These are phyloP conservation scores for Metroxylon sagu DNA, from an alignment of 176 grass and related monocot species.

Conservation along the genomic window DNA sequence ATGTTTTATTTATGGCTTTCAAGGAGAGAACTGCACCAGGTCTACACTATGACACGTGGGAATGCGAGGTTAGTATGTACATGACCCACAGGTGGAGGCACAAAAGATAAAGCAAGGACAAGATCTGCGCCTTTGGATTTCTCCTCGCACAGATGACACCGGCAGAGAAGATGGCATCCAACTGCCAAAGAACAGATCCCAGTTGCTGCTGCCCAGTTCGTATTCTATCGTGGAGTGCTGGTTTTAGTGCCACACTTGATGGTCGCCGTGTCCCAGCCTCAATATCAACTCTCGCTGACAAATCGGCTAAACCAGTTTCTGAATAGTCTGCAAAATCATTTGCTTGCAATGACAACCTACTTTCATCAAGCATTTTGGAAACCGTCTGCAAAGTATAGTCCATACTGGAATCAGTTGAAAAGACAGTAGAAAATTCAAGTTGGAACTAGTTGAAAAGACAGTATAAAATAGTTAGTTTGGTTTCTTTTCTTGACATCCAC, in stretches of 20 bases:
- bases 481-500: neutral
- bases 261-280: constrained; percentile 36
- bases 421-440: too few species aligned
- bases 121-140: constrained; percentile 53
- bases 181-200: constrained; percentile 48
- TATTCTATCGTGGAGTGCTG: constrained; percentile 37
- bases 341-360: constrained; percentile 1
- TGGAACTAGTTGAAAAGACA: too few species aligned
- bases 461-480: too few species aligned
- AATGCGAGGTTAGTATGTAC: constrained; percentile 63
- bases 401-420: neutral
- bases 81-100: constrained; percentile 78
- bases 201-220: constrained; percentile 47
- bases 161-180: constrained; percentile 77
- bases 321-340: neutral
- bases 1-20: constrained; percentile 49
- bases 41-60: constrained; percentile 17
- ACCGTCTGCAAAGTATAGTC: constrained; percentile 35
- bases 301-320: constrained; percentile 17
- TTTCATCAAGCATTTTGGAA: constrained; percentile 51
- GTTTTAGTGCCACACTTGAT: constrained; percentile 22
- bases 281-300: constrained; percentile 45
- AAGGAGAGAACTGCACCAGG: constrained; percentile 42
- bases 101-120: constrained; percentile 44
- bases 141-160: constrained; percentile 63